Percentiles rank a stretch among this genome's conserved stretches.
Conservation (phyloP, 805 yeast species). For the Wickerhamomyces queroliae region DNA sequence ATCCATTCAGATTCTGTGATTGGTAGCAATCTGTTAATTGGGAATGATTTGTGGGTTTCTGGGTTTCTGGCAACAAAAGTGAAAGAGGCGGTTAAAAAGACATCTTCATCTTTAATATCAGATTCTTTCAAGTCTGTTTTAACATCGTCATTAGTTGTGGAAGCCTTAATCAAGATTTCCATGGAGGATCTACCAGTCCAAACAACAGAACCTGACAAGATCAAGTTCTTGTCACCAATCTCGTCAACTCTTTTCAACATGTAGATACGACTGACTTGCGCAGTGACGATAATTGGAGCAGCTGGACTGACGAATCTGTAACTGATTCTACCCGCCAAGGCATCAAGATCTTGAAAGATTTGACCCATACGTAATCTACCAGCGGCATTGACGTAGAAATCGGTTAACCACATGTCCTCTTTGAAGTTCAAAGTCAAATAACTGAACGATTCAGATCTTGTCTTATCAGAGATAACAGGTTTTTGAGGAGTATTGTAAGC, state of each 20-base stretch:
- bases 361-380: conserved; percentile 94
- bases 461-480: conserved; percentile 63
- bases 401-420: conserved; percentile 76
- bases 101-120: conserved; percentile 56
- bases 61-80: conserved; percentile 97
- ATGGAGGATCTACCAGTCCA: conserved; percentile 95
- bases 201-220: conserved; percentile 85
- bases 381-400: conserved; percentile 81
- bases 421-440: conserved; percentile 74
- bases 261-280: conserved; percentile 87
- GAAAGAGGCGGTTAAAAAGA: conserved; percentile 83
- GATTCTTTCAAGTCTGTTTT: conserved; percentile 51
- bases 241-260: conserved; percentile 82
- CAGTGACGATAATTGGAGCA: conserved; percentile 92
- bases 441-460: conserved; percentile 72
- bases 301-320: conserved; percentile 93
- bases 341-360: conserved; percentile 89
- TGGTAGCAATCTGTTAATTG: conserved; percentile 78
- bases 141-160: conserved; percentile 55
- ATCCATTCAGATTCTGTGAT: conserved; percentile 70
- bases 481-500: conserved; percentile 70
- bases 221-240: conserved; percentile 65
- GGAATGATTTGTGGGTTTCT: conserved; percentile 81
- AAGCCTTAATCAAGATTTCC: conserved; percentile 91
- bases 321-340: conserved; percentile 90